phyloP scores from a whole-genome alignment of 257 asterid species.

The Datura wrightii region DNA sequence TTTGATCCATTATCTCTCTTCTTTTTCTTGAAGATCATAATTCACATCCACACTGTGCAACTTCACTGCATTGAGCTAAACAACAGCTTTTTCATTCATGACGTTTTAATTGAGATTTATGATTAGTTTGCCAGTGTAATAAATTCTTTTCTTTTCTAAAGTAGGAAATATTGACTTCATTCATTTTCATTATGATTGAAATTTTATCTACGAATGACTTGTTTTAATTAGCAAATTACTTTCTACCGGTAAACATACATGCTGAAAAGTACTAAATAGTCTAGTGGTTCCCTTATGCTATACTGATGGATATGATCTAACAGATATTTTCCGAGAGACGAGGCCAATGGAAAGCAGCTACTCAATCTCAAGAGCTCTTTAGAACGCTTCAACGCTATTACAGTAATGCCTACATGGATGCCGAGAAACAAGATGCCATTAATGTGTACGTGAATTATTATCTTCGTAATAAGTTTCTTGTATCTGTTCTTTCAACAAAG shows the following conservation, averaged over 20 bases:
- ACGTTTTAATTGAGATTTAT: not conserved
- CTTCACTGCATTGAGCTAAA: not conserved
- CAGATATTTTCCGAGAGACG: slow-evolving; percentile 93
- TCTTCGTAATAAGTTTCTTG: not conserved
- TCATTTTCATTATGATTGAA: not conserved
- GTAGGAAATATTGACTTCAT: slow-evolving; percentile 1
- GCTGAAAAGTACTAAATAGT: not conserved
- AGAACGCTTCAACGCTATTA: slow-evolving; percentile 86
- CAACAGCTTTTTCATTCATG: not conserved
- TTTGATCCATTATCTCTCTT: not conserved
- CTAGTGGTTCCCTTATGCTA: not conserved
- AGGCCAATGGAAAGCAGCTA: slow-evolving; percentile 98
- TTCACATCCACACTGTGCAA: not conserved
- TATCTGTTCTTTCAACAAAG: not conserved
- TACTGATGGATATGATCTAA: slow-evolving; percentile 34
- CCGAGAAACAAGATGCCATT: slow-evolving; percentile 91
- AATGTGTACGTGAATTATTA: slow-evolving; percentile 67
- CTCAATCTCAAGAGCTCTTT: slow-evolving; percentile 80
- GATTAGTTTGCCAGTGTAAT: not conserved
- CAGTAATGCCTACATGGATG: slow-evolving; percentile 90
- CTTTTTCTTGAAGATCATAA: not conserved
- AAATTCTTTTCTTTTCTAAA: not conserved
- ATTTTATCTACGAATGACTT: not conserved
- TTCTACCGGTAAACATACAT: not conserved
- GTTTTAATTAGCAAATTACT: not conserved